Evolutionary conservation across 192 early-diverging fungal genomes (phyloP), one percentile per base, ranked within the genome.

Genomic region (Entrophospora sp.): DNA sequence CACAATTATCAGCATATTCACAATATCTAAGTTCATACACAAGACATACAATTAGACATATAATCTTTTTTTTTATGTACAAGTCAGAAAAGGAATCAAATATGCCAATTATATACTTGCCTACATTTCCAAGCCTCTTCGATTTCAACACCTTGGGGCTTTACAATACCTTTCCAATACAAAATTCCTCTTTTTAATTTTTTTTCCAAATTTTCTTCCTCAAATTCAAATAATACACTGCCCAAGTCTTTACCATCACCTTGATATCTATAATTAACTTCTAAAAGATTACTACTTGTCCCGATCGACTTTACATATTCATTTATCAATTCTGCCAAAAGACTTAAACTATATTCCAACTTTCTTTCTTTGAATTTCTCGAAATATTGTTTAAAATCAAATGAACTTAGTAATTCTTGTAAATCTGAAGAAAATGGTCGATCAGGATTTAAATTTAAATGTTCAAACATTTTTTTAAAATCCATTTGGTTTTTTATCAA

Each of bases 101-200:
- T n/a, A n/a, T n/a, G n/a, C n/a, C n/a, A n/a, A n/a, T n/a, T n/a
- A n/a, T n/a, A 16, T 34, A 61, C 42, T 61, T 12, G 45, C 61
- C 25, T n/a, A 25, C 62, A 64, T 51, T 64, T 64, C 62, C 62
- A 64, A 22, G 62, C 62, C 2, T 64, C 62, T 32, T 64, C 62
- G 12, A 64, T 64, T 2, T 44, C 37, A 16, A 64, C 62, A 20
- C 62, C 62, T 28, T 46, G 32, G 1, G 62, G 45, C 35, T 22
- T 35, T n/a, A 44, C 16, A 24, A 18, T 20, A 20, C 62, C 62
- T 51, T 64, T 64, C 62, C 62, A 64, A 51, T 45, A 64, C 12
- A 35, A 25, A 35, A 8, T 4, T 22, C 18, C 2, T 36, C 31
- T 30, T 18, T 24, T 52, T 25, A 64, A 51, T 51, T 64, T 6